Evolutionary conservation across 2,329 filamentous ascomycete species (phyloP).

Genomic region (Diaporthe humulicola): DNA sequence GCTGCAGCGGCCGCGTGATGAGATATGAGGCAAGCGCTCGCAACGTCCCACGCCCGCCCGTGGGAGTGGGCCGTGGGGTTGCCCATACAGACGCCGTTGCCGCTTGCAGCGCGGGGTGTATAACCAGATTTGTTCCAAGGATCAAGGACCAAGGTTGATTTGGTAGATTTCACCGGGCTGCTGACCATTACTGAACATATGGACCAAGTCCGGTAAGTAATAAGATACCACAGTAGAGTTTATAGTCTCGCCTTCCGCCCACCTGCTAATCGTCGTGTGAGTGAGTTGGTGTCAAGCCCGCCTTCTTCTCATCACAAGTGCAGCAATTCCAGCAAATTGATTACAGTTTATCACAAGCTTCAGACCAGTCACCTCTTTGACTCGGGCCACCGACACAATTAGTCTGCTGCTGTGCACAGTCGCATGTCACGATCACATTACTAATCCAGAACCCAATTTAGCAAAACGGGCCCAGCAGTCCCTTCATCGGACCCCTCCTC

Average conservation of each 20-base stretch:
- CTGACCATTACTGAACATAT: not conserved
- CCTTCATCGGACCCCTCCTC: conserved; percentile 1
- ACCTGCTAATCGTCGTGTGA: not conserved
- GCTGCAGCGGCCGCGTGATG: conserved; percentile 12
- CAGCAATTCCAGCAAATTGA: not conserved
- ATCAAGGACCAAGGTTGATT: not conserved
- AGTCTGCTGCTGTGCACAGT: conserved; percentile 8
- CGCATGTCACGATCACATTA: not conserved
- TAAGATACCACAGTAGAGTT: too few species aligned
- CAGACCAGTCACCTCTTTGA: not conserved
- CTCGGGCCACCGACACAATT: not conserved
- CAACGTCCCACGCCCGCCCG: not conserved
- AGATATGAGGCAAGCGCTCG: not conserved
- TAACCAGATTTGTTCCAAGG: not conserved
- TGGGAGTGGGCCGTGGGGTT: not conserved
- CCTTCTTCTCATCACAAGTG: not conserved
- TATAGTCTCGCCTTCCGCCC: not conserved
- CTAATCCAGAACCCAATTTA: conserved; percentile 20
- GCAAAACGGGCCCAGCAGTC: conserved; percentile 21
- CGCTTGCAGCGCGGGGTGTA: conserved; percentile 9
- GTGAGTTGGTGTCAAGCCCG: not conserved
- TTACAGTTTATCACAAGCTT: conserved; percentile 1
- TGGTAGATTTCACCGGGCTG: not conserved
- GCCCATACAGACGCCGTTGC: conserved; percentile 1
- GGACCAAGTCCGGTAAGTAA: not conserved